phyloP scores from a whole-genome alignment of 2,329 filamentous ascomycete species.

The Rutstroemia sp. region DNA sequence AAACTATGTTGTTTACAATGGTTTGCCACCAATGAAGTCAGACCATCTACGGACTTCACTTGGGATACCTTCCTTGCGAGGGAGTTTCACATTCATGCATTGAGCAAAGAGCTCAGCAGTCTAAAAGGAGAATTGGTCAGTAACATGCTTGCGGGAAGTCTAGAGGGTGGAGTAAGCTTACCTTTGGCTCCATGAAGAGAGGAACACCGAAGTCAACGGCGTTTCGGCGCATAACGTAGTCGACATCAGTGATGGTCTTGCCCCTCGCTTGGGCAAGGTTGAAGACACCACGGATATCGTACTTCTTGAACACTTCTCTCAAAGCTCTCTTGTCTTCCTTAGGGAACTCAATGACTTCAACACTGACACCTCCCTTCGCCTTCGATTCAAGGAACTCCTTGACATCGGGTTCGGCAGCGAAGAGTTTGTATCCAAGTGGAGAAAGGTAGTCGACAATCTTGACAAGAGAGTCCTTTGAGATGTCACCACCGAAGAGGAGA shows the following conservation, averaged over 20 bases:
- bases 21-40: slow-evolving; percentile 85
- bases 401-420: slow-evolving; percentile 71
- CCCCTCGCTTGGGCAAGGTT: slow-evolving; percentile 81
- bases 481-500: slow-evolving; percentile 86
- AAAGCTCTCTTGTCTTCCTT: slow-evolving; percentile 92
- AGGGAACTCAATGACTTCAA: slow-evolving; percentile 95
- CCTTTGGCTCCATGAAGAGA: slow-evolving; percentile 97
- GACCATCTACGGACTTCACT: slow-evolving; percentile 90
- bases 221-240: slow-evolving; percentile 98
- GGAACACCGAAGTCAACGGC: slow-evolving; percentile 97
- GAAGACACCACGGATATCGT: slow-evolving; percentile 93
- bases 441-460: slow-evolving; percentile 79
- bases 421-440: slow-evolving; percentile 91
- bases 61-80: slow-evolving; percentile 79
- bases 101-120: slow-evolving; percentile 93
- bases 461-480: slow-evolving; percentile 60
- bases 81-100: slow-evolving; percentile 96
- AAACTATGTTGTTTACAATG: slow-evolving; percentile 45
- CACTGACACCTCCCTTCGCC: slow-evolving; percentile 57
- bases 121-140: slow-evolving; percentile 38
- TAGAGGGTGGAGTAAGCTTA: slow-evolving; percentile 32
- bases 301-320: slow-evolving; percentile 91
- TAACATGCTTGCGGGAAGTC: not conserved
- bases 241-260: slow-evolving; percentile 79
- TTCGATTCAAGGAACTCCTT: slow-evolving; percentile 74